A percentile compares a stretch with the other conserved stretches of the same genome.
Conservation (phyloP, 192 early-diverging fungal genomes). For the Mortierella claussenii region DNA sequence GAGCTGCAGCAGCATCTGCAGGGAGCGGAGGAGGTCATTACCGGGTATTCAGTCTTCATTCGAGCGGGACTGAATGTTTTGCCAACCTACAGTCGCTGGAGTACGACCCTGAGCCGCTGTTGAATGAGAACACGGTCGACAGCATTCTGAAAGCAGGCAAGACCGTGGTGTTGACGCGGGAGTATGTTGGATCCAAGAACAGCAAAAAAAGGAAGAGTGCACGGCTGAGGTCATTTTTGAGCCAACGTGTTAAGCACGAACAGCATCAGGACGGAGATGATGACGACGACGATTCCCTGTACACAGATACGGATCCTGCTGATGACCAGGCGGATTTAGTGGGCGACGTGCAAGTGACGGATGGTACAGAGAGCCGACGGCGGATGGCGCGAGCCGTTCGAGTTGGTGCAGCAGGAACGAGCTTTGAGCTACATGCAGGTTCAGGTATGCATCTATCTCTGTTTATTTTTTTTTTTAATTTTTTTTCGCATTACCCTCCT, state of each 20-base stretch:
- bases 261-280: constrained; percentile 30
- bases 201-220: constrained; percentile 10
- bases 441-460: constrained; percentile 44
- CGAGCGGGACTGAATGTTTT: constrained; percentile 55
- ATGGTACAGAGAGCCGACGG: too few species aligned
- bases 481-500: too few species aligned
- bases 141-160: constrained; percentile 57
- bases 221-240: constrained; percentile 14
- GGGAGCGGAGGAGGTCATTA: too few species aligned
- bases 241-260: background rate
- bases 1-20: constrained; percentile 5
- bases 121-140: constrained; percentile 56
- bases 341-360: constrained; percentile 12
- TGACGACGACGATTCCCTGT: constrained; percentile 26
- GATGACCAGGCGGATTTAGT: constrained; percentile 8
- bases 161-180: constrained; percentile 60
- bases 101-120: constrained; percentile 58
- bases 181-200: constrained; percentile 53
- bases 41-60: constrained; percentile 21
- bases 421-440: constrained; percentile 21
- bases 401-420: constrained; percentile 2
- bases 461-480: too few species aligned
- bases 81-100: constrained; percentile 62
- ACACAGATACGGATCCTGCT: constrained; percentile 29
- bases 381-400: constrained; percentile 6